Percentiles rank a stretch among this genome's conserved stretches.
phyloP scores from a whole-genome alignment of 2,329 filamentous ascomycete species.

The Talaromyces piceae region DNA sequence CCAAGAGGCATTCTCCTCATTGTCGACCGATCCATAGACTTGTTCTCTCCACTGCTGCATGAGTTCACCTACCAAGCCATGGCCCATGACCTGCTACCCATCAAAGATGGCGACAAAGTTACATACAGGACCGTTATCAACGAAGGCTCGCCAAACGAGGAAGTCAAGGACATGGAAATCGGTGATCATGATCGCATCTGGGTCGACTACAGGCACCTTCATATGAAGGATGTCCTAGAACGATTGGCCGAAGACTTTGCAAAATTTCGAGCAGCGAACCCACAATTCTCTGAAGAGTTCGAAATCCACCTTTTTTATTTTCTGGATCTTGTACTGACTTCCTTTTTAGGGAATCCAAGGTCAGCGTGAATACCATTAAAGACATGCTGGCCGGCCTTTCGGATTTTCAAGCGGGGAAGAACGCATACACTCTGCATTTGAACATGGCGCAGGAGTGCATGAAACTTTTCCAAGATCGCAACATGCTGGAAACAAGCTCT shows the following conservation, averaged over 20 bases:
- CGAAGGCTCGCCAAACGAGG: conserved; percentile 59
- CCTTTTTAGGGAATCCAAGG: conserved; percentile 52
- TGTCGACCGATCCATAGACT: conserved; percentile 86
- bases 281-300: conserved; percentile 73
- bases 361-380: conserved; percentile 82
- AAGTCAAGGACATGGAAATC: conserved; percentile 87
- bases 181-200: conserved; percentile 87
- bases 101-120: conserved; percentile 81
- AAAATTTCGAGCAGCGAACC: conserved; percentile 83
- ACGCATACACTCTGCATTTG: conserved; percentile 86
- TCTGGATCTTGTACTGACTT: background rate
- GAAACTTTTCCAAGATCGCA: conserved; percentile 79
- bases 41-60: conserved; percentile 79
- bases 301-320: conserved; percentile 8
- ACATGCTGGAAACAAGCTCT: conserved; percentile 77
- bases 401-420: conserved; percentile 92
- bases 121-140: conserved; percentile 77
- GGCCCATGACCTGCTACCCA: conserved; percentile 85
- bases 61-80: conserved; percentile 99
- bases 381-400: conserved; percentile 94
- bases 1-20: conserved; percentile 79
- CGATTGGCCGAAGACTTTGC: conserved; percentile 89
- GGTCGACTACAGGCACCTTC: conserved; percentile 86
- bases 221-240: conserved; percentile 97
- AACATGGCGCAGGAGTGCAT: conserved; percentile 98